Evolutionary conservation across 345 rosid species (phyloP).

Genomic region (Gossypium herbaceum): DNA sequence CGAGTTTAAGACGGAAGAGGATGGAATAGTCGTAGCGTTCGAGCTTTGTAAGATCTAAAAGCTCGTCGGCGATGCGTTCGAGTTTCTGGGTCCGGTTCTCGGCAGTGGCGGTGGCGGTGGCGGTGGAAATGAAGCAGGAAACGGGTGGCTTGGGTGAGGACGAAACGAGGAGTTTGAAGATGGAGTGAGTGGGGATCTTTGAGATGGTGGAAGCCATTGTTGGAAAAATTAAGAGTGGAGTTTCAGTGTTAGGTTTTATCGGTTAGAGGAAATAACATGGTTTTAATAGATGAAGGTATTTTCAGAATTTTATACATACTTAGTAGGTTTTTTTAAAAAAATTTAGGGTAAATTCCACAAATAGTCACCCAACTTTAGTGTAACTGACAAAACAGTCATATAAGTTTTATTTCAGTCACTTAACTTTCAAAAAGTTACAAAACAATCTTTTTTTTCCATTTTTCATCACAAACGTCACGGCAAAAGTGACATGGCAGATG

Average conservation of each 20-base stretch:
- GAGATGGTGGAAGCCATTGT: constrained; percentile 15
- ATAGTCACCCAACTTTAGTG: accelerated
- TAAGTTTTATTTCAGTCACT: too few species aligned
- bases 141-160: constrained; percentile 4
- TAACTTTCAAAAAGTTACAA: too few species aligned
- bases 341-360: too few species aligned
- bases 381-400: too few species aligned
- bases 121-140: constrained; percentile 32
- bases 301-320: neutral
- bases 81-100: constrained; percentile 64
- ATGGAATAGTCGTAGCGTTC: constrained; percentile 72
- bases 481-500: too few species aligned
- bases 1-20: constrained; percentile 69
- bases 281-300: neutral
- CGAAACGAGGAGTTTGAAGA: constrained; percentile 22
- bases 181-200: constrained; percentile 23
- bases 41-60: constrained; percentile 60
- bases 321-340: too few species aligned
- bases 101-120: neutral
- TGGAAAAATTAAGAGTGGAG: neutral
- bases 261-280: neutral
- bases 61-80: constrained; percentile 77
- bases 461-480: too few species aligned
- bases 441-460: accelerated
- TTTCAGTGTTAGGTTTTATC: neutral